A percentile compares a stretch with the other conserved stretches of the same genome.
Conservation (phyloP, 306 rosid species). For the Dryas octopetala region DNA sequence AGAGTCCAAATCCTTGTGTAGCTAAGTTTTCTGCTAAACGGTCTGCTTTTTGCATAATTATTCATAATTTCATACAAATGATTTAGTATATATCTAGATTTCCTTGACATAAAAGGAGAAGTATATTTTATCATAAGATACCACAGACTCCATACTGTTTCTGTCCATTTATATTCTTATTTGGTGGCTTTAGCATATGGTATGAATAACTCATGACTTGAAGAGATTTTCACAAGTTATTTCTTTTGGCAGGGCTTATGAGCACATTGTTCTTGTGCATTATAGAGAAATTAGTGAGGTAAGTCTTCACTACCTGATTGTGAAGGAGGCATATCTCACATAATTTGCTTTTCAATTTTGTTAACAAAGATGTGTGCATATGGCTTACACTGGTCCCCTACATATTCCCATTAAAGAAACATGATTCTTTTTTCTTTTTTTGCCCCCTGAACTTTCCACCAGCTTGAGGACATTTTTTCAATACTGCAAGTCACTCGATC, state of each 20-base stretch:
- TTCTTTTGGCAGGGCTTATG: slow-evolving; percentile 68
- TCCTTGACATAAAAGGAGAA: not conserved
- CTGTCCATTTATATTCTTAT: not conserved
- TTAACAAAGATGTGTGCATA: not conserved
- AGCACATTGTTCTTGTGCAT: slow-evolving; percentile 94
- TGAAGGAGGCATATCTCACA: slow-evolving; percentile 23
- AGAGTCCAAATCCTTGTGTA: slow-evolving; percentile 21
- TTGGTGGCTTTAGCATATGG: not conserved
- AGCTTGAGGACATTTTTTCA: not conserved
- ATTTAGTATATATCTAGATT: not conserved
- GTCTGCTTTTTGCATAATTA: slow-evolving; percentile 9
- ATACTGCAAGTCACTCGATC: not conserved
- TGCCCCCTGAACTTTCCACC: not conserved
- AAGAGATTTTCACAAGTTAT: slow-evolving; percentile 19
- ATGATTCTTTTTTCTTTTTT: no score
- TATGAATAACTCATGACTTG: not conserved
- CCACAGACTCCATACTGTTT: not conserved
- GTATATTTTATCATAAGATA: not conserved
- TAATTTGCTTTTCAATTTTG: not conserved
- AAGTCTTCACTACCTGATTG: slow-evolving; percentile 35
- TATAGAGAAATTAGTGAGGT: slow-evolving; percentile 86
- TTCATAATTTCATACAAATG: not conserved
- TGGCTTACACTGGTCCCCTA: no score
- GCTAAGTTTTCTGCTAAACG: slow-evolving; percentile 8
- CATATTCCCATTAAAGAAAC: no score